Evolutionary conservation across 495 filamentous ascomycete genomes (phyloP), one percentile per base, ranked within the genome.

Genomic region (Podospora anserina): DNA sequence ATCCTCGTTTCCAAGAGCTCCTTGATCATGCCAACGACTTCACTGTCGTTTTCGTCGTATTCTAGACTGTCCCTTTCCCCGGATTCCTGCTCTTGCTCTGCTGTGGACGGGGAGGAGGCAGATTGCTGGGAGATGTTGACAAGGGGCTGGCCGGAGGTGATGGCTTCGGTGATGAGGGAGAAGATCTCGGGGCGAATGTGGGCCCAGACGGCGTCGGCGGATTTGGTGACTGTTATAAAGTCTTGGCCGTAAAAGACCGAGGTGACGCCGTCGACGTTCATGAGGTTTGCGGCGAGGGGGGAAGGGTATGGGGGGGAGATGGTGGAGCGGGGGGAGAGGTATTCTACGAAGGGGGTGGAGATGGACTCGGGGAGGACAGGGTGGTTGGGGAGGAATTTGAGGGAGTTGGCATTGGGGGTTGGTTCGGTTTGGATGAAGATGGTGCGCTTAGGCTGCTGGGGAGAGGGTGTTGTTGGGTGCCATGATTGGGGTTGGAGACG

Each of bases 371-470:
- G 95, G 0, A 98, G 83, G 32, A 99, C 85, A 18, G 84, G 85
- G 75, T 89, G 86, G 78, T 96, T 96, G 18, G 95, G 95, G 18
- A 96, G 86, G 79, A 99, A 99, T 82, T 99, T 98, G 67, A 99
- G 86, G 4, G 87, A 94, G 83, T 97, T 92, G 1, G 87, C 82
- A 79, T 98, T 98, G 16, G 95, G 96, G 9, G 96, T 99, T 61
- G 83, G 86, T 67, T 97, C 95, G 1, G 95, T 99, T 81, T 97
- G 95, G 71, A 99, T 99, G 83, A 97, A 99, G 76, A 98, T 94
- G 15, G 89, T 92, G 49, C 95, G 91, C 19, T 66, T 23, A 23
- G 69, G 63, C 61, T 59, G 44, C 26, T 6, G 19, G 44, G 63
- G 66, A 61, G 63, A 63, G 55, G 67, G 61, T 23, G 44, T 63